phyloP scores from a whole-genome alignment of 1,284 basidiomycete genomes.

The Naganishia albida region DNA sequence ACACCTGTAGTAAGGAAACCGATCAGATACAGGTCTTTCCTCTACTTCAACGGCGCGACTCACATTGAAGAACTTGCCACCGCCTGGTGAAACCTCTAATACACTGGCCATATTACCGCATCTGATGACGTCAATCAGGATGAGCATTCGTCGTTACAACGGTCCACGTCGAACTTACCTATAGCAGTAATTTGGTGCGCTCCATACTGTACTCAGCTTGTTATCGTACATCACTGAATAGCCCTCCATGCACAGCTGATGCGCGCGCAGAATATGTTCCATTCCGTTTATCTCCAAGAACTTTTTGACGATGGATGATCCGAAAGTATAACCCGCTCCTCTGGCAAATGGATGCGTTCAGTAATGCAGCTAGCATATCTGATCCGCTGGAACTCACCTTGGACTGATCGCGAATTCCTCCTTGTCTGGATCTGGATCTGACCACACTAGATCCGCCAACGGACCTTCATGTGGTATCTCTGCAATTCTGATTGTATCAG shows the following conservation, averaged over 20 bases:
- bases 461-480: slow-evolving; percentile 99
- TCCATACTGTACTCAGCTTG: slow-evolving; percentile 96
- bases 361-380: too few species aligned
- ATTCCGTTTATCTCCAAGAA: slow-evolving; percentile 93
- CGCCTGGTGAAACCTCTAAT: slow-evolving; percentile 90
- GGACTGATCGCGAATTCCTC: slow-evolving; percentile 99
- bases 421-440: slow-evolving; percentile 97
- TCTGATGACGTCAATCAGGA: slow-evolving; percentile 57
- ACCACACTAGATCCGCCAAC: slow-evolving; percentile 99
- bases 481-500: slow-evolving; percentile 41
- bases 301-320: slow-evolving; percentile 96
- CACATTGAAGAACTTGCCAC: slow-evolving; percentile 90
- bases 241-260: slow-evolving; percentile 99
- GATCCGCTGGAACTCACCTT: slow-evolving; percentile 60
- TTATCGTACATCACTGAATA: slow-evolving; percentile 93
- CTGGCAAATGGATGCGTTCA: slow-evolving; percentile 55
- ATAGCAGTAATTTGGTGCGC: slow-evolving; percentile 82
- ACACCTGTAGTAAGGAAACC: slow-evolving; percentile 30
- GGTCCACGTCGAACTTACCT: slow-evolving; percentile 40
- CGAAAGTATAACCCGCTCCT: slow-evolving; percentile 98
- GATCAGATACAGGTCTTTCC: background rate
- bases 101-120: slow-evolving; percentile 98
- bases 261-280: slow-evolving; percentile 95
- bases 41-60: background rate
- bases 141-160: background rate